Conservation (phyloP, 1,284 basidiomycete species). For the Neotropicomus parvogracilis region DNA sequence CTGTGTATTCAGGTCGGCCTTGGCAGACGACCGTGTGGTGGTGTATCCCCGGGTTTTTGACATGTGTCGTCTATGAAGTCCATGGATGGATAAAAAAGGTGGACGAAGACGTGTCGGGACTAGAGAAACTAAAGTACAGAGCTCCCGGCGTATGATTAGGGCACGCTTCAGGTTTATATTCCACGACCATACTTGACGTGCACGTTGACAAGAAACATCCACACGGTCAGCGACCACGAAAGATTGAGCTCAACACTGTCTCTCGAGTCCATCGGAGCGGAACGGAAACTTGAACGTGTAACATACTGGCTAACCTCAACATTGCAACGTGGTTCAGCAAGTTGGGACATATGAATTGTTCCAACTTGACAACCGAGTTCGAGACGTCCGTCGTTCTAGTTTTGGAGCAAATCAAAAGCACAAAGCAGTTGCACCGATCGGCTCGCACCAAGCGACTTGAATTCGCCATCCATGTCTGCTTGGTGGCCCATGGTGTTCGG, state of each 20-base stretch:
- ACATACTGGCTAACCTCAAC: no score
- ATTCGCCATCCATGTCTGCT: constrained; percentile 26
- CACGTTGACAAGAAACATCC: no score
- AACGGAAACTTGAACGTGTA: no score
- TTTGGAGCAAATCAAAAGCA: constrained; percentile 8
- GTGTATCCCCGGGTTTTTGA: constrained; percentile 41
- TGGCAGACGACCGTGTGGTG: constrained; percentile 56
- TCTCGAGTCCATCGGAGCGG: no score
- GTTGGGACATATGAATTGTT: constrained; percentile 2
- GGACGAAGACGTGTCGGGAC: constrained; percentile 43
- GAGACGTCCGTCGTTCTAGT: constrained; percentile 20
- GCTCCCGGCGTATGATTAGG: constrained; percentile 48
- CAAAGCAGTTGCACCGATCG: constrained; percentile 8
- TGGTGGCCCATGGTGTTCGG: constrained; percentile 30
- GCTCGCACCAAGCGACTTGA: constrained; percentile 8
- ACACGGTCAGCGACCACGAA: no score
- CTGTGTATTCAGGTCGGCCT: constrained; percentile 42
- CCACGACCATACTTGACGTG: no score
- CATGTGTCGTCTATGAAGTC: constrained; percentile 43
- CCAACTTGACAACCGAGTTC: constrained; percentile 13
- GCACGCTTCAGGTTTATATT: no score
- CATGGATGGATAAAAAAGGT: constrained; percentile 42
- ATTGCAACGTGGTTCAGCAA: no score
- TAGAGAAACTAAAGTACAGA: constrained; percentile 52
- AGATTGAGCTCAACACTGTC: not conserved